Evolutionary conservation across 257 asterid species (phyloP).

Genomic region (Anisodus acutangulus): DNA sequence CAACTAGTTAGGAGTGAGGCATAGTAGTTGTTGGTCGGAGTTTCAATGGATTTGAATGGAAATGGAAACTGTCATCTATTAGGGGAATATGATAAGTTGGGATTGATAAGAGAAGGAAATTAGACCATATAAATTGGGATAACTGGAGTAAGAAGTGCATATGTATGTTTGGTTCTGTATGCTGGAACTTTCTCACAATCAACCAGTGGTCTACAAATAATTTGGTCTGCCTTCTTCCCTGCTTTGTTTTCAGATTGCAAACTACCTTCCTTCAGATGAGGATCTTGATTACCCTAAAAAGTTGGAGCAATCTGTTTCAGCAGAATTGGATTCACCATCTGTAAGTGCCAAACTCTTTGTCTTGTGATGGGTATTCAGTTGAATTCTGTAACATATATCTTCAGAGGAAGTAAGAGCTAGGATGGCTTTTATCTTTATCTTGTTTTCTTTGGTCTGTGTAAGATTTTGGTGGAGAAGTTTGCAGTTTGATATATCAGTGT

Average conservation of each 20-base stretch:
- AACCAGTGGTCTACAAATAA: slow-evolving; percentile 10
- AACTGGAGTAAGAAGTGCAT: slow-evolving; percentile 13
- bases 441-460: background rate
- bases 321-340: slow-evolving; percentile 61
- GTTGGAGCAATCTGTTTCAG: slow-evolving; percentile 66
- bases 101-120: slow-evolving; percentile 26
- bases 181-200: background rate
- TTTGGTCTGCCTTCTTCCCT: slow-evolving; percentile 12
- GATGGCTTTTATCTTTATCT: background rate
- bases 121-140: slow-evolving; percentile 19
- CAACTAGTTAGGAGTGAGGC: slow-evolving; percentile 4
- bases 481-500: background rate
- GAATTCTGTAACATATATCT: background rate
- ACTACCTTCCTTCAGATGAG: slow-evolving; percentile 83
- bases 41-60: background rate
- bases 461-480: background rate
- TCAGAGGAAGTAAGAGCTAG: background rate
- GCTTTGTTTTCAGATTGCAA: slow-evolving; percentile 72
- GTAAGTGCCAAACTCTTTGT: slow-evolving; percentile 53
- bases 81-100: slow-evolving; percentile 24
- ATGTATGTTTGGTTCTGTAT: background rate
- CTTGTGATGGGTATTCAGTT: background rate
- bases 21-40: background rate
- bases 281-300: slow-evolving; percentile 88
- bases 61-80: background rate